Percentiles rank a stretch among this genome's conserved stretches.
Evolutionary conservation across 2,329 filamentous ascomycete species (phyloP).

Genomic region (Fusarium cyanostomum): DNA sequence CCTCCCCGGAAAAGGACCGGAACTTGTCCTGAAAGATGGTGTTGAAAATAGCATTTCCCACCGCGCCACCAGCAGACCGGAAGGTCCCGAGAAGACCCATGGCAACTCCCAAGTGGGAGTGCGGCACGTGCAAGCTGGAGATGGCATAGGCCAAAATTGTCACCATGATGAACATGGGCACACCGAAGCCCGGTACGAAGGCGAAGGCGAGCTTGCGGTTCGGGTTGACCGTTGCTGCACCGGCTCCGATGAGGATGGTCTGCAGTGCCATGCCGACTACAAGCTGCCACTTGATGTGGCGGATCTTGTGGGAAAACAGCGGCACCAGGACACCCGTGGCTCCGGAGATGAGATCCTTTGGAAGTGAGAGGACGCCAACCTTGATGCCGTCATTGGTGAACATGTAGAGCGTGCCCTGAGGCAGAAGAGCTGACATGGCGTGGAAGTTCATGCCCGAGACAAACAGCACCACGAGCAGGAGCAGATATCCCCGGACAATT

Average conservation of each 20-base stretch:
- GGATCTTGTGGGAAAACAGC: neutral
- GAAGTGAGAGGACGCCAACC: constrained; percentile 9
- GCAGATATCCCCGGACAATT: constrained; percentile 1
- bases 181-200: constrained; percentile 23
- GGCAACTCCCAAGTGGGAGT: constrained; percentile 21
- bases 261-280: constrained; percentile 9
- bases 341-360: neutral
- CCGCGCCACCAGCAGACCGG: constrained; percentile 11
- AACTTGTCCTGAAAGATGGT: constrained; percentile 22
- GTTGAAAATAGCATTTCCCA: constrained; percentile 22
- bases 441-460: constrained; percentile 25
- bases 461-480: constrained; percentile 10
- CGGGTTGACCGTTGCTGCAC: constrained; percentile 22
- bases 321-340: constrained; percentile 1
- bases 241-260: constrained; percentile 16
- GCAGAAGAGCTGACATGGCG: constrained; percentile 14
- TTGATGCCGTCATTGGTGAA: constrained; percentile 21
- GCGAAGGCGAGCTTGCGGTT: constrained; percentile 24
- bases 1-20: constrained; percentile 1
- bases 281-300: constrained; percentile 19
- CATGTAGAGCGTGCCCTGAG: constrained; percentile 25
- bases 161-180: constrained; percentile 19
- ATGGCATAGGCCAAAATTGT: constrained; percentile 21
- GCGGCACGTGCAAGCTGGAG: constrained; percentile 22
- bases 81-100: constrained; percentile 24